Percentiles rank a stretch among this genome's conserved stretches.
These are phyloP conservation scores for Linnemannia hyalina DNA, from an alignment of 192 early-diverging fungal species.

Conservation along the genomic window DNA sequence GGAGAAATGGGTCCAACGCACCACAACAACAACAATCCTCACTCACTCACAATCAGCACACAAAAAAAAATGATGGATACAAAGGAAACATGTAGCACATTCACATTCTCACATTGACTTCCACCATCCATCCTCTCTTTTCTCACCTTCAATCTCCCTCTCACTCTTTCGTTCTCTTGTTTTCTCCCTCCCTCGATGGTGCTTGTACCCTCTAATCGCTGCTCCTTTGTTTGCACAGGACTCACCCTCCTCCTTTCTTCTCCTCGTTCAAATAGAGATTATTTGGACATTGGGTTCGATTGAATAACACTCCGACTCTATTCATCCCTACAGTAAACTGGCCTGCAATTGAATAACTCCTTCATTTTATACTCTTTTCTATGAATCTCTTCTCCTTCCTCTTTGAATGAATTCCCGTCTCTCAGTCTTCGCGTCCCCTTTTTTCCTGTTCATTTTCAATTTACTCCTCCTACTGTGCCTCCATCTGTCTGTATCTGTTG, in stretches of 20 bases:
- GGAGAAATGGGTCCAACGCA: too few relatives aligned
- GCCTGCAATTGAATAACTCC: slow-evolving; percentile 1
- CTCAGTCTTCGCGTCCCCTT: neutral
- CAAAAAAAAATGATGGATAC: neutral
- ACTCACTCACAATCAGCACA: neutral
- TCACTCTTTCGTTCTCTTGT: neutral
- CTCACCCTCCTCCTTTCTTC: neutral
- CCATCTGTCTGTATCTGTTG: neutral
- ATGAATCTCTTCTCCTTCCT: slow-evolving; percentile 1
- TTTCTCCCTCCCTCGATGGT: neutral
- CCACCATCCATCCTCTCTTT: neutral
- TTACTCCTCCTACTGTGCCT: neutral
- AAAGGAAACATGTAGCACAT: neutral
- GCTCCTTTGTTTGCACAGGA: neutral
- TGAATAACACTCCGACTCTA: neutral
- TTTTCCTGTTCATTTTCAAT: neutral
- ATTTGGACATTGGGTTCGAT: neutral
- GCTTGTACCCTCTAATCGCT: neutral
- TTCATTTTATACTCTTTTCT: neutral
- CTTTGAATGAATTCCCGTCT: neutral
- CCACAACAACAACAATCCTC: too few relatives aligned
- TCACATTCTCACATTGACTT: neutral
- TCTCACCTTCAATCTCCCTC: neutral
- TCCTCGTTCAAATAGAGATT: neutral
- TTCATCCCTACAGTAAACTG: neutral